Evolutionary conservation across 192 early-diverging fungal species (phyloP), one percentile per base, ranked within the genome.

Genomic region (Allomyces macrogynus): DNA sequence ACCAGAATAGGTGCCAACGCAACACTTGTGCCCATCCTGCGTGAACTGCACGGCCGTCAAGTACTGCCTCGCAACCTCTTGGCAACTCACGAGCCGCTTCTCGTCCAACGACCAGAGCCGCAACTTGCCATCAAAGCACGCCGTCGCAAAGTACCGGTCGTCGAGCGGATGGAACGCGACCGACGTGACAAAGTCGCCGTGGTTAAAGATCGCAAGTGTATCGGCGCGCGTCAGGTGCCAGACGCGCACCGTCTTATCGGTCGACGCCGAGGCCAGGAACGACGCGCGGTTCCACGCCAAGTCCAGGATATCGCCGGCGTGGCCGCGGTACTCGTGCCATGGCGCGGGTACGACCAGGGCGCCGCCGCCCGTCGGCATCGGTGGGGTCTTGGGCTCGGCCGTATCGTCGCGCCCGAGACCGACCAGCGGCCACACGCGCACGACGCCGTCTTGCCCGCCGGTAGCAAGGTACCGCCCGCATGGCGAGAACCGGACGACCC

Each of bases 41-140:
- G 72, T 76, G 64, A 80, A 78, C 10, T 64, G 69, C 12, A 81
- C 49, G 1, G 78, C 75, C 22, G 80, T 82, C 23, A 82, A 80
- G 26, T 71, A 68, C 20, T 63, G 40, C 10, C 16, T 14, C 0
- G 49, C 49, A 0, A 57, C 16, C 16, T 57, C 49, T 10, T 14
- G 16, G 16, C 16, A 57, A 14, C 16, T n/a, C 16, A 57, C 49
- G 16, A 82, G 74, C n/a, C 67, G 67, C 68, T 74, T 78, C 18
- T 75, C 73, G 12, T 67, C 61, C 18, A 78, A 61, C 32, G 71
- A 75, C 80, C 80, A 82, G 43, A 78, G 40, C n/a, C 76, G 68
- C 43, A 82, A 64, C 20, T 73, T 69, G 0, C 71, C 60, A 60
- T 78, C 75, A 20, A 77, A 67, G 2, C 72, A 70, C 3, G 74